Conservation (phyloP, 2,329 filamentous ascomycete genomes). For the Pseudogymnoascus sp. region DNA sequence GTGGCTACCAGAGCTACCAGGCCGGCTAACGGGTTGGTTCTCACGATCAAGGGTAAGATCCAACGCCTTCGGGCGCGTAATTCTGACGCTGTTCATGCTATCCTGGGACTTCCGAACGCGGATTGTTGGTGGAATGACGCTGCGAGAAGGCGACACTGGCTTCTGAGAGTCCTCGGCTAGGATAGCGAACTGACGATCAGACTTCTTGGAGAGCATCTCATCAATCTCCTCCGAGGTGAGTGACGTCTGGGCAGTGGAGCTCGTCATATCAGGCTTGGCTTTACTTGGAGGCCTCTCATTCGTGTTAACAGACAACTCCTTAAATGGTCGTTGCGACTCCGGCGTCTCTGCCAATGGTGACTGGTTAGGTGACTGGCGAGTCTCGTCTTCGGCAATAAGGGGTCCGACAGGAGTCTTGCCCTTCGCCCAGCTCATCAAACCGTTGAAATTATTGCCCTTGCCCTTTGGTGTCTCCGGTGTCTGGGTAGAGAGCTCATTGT, state of each 20-base stretch:
- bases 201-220: conserved; percentile 56
- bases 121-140: conserved; percentile 32
- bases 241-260: conserved; percentile 74
- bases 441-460: conserved; percentile 31
- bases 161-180: conserved; percentile 20
- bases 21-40: conserved; percentile 42
- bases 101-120: conserved; percentile 43
- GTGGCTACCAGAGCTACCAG: conserved; percentile 66
- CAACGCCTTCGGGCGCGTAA: conserved; percentile 32
- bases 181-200: conserved; percentile 23
- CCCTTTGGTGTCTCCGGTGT: conserved; percentile 35
- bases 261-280: conserved; percentile 42
- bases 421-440: conserved; percentile 40
- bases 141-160: conserved; percentile 24
- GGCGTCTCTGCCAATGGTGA: conserved; percentile 40
- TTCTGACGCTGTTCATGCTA: conserved; percentile 39
- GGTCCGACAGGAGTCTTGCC: conserved; percentile 33
- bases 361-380: conserved; percentile 48
- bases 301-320: conserved; percentile 55
- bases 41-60: conserved; percentile 33
- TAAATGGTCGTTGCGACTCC: conserved; percentile 52
- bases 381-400: conserved; percentile 59
- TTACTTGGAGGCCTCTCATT: conserved; percentile 36
- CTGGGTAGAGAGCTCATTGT: conserved; percentile 28
- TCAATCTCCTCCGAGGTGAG: conserved; percentile 80